A percentile compares a stretch with the other conserved stretches of the same genome.
phyloP scores from a whole-genome alignment of 202 grass and related monocot species.

The Cymbopogon flexuosus region DNA sequence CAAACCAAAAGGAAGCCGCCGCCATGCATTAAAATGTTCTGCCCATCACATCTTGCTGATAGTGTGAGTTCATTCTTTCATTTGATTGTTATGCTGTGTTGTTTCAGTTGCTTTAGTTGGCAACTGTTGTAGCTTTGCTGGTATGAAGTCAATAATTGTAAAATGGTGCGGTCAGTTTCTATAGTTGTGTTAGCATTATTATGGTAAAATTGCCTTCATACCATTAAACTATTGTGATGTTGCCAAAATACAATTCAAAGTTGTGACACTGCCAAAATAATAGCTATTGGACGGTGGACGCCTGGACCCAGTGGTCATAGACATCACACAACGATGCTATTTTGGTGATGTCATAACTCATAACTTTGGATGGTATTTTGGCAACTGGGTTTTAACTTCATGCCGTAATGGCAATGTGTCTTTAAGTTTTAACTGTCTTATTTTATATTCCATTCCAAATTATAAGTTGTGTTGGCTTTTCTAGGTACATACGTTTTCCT shows the following conservation, averaged over 20 bases:
- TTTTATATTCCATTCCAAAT: not conserved
- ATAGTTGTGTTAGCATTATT: not conserved
- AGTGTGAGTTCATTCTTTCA: slow-evolving; percentile 49
- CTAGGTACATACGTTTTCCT: not conserved
- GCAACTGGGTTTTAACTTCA: not conserved
- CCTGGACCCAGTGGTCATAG: not conserved
- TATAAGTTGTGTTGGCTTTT: not conserved
- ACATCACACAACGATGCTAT: not conserved
- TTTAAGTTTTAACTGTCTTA: not conserved
- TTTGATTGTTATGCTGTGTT: slow-evolving; percentile 20
- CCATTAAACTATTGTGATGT: not conserved
- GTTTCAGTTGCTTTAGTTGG: slow-evolving; percentile 14
- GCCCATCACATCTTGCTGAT: slow-evolving; percentile 81
- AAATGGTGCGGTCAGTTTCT: not conserved
- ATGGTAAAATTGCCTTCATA: not conserved
- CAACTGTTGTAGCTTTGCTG: not conserved
- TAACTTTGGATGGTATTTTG: not conserved
- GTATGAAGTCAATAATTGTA: not conserved
- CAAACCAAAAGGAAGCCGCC: slow-evolving; percentile 57
- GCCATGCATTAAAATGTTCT: slow-evolving; percentile 83
- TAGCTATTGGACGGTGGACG: not conserved
- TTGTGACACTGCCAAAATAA: not conserved
- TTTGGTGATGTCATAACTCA: not conserved
- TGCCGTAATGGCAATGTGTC: not conserved
- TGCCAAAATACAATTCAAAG: not conserved